These are phyloP conservation scores for Puccinia coronata DNA, from an alignment of 1,284 basidiomycete genomes.

Conservation along the genomic window DNA sequence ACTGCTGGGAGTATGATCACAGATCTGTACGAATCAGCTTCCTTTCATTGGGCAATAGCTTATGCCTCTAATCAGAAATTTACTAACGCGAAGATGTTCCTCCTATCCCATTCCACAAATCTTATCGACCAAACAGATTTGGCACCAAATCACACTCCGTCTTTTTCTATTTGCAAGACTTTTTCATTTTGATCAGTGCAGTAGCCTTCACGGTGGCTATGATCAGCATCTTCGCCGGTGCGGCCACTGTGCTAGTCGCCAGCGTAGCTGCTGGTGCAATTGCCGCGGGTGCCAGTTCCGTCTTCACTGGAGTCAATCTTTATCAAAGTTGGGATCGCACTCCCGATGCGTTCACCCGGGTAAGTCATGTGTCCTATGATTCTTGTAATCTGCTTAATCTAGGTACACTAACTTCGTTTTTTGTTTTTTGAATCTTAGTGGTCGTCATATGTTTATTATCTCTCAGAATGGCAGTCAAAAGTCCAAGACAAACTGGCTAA, in stretches of 20 bases:
- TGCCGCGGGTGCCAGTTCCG: constrained; percentile 19
- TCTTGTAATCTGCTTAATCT: too few species aligned
- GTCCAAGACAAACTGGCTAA: constrained; percentile 49
- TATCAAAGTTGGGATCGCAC: constrained; percentile 40
- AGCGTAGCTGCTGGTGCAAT: constrained; percentile 30
- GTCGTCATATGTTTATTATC: constrained; percentile 47
- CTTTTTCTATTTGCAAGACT: constrained; percentile 33
- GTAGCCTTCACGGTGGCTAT: constrained; percentile 42
- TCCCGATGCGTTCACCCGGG: constrained; percentile 47
- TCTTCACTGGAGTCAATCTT: constrained; percentile 44
- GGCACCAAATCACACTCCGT: constrained; percentile 31
- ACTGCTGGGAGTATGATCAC: constrained; percentile 41
- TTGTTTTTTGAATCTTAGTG: constrained; percentile 3
- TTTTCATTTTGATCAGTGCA: constrained; percentile 33
- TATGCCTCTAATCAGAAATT: not conserved
- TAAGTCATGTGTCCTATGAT: too few species aligned
- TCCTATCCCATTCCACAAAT: not conserved
- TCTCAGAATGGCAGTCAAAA: constrained; percentile 49
- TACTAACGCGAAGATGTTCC: not conserved
- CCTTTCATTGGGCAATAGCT: not conserved
- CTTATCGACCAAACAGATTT: constrained; percentile 20
- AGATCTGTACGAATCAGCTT: constrained; percentile 25
- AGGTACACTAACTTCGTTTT: not conserved
- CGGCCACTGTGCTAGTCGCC: constrained; percentile 15
- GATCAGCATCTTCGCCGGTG: not conserved